phyloP scores from a whole-genome alignment of 176 grass and related monocot species.

The Cymbopogon citratus region DNA sequence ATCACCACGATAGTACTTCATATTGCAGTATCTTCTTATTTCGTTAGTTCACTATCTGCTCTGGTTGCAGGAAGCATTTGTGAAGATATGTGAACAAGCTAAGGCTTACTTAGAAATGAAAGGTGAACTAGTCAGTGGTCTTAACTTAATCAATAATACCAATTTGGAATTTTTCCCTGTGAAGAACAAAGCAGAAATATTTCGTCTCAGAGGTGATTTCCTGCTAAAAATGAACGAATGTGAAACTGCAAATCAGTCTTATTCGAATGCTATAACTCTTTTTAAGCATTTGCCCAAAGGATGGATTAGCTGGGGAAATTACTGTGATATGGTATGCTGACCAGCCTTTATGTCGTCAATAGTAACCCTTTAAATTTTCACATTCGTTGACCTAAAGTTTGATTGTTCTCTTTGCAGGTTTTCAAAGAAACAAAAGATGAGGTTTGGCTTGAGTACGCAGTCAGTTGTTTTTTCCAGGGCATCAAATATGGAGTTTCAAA shows the following conservation, averaged over 20 bases:
- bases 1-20: background rate
- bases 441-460: conserved; percentile 87
- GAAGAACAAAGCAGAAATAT: conserved; percentile 98
- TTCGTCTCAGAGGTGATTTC: conserved; percentile 91
- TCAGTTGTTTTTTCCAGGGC: conserved; percentile 96
- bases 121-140: conserved; percentile 83
- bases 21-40: conserved; percentile 1
- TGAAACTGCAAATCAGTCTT: conserved; percentile 66
- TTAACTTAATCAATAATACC: conserved; percentile 92
- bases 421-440: conserved; percentile 92
- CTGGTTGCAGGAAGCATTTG: conserved; percentile 91
- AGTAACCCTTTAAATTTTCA: conserved; percentile 13
- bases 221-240: conserved; percentile 83
- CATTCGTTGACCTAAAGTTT: conserved; percentile 4
- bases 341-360: background rate
- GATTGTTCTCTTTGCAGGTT: conserved; percentile 42
- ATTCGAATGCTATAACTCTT: conserved; percentile 85
- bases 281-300: conserved; percentile 97
- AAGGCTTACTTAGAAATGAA: conserved; percentile 98
- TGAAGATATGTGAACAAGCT: conserved; percentile 98
- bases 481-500: conserved; percentile 94
- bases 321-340: conserved; percentile 90
- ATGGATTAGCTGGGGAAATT: conserved; percentile 99
- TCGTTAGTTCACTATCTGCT: conserved; percentile 12
- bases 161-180: conserved; percentile 96